These are phyloP conservation scores for Angomonas ambiguus DNA, from an alignment of 208 protist genomes.

Conservation along the genomic window DNA sequence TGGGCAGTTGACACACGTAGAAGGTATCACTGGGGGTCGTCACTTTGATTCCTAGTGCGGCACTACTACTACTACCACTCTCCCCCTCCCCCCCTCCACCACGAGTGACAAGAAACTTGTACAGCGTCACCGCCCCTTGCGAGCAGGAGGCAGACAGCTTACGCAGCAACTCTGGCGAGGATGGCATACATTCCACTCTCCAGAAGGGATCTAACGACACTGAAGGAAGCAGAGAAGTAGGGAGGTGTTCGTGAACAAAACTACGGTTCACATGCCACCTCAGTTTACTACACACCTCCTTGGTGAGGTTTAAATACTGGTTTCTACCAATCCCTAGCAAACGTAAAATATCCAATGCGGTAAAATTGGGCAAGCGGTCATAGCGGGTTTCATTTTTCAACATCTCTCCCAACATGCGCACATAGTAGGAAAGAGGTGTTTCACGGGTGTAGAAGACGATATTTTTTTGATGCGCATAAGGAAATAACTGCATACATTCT, in stretches of 20 bases:
- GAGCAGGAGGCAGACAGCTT: not conserved
- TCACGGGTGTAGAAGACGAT: slow-evolving; percentile 61
- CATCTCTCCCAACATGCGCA: slow-evolving; percentile 55
- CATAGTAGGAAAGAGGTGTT: slow-evolving; percentile 77
- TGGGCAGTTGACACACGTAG: slow-evolving; percentile 58
- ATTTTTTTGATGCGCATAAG: slow-evolving; percentile 57
- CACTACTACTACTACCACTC: not conserved
- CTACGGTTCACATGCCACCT: slow-evolving; percentile 69
- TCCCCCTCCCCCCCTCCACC: slow-evolving; percentile 13
- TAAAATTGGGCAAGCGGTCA: slow-evolving; percentile 97
- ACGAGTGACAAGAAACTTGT: slow-evolving; percentile 29
- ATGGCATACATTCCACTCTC: slow-evolving; percentile 34
- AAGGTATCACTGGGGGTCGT: slow-evolving; percentile 24
- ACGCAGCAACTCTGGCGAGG: slow-evolving; percentile 15
- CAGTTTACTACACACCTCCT: slow-evolving; percentile 88
- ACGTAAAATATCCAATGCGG: slow-evolving; percentile 92
- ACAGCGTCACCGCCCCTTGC: slow-evolving; percentile 40
- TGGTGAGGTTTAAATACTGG: slow-evolving; percentile 96
- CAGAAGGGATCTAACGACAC: slow-evolving; percentile 55
- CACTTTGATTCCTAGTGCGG: not conserved
- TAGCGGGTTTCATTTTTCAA: slow-evolving; percentile 85
- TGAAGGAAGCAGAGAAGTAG: slow-evolving; percentile 34
- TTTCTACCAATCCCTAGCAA: slow-evolving; percentile 96
- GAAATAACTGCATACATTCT: slow-evolving; percentile 71
- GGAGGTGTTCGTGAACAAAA: slow-evolving; percentile 64